Evolutionary conservation across 1,284 basidiomycete species (phyloP).

Genomic region (Boletus mariae): DNA sequence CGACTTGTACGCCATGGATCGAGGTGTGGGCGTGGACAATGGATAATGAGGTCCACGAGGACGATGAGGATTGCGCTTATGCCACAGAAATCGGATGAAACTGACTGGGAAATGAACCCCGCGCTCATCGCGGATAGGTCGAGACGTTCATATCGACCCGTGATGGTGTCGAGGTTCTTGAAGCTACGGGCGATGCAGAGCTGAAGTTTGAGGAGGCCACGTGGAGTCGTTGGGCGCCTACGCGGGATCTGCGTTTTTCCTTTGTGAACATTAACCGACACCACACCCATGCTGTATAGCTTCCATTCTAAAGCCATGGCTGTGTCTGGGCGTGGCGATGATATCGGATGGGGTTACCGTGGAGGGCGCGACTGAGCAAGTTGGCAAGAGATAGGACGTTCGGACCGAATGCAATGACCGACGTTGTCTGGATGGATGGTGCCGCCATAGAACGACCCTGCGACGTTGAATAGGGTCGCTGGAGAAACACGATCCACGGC

Average conservation of each 20-base stretch:
- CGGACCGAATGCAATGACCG: background rate
- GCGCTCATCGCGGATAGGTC: background rate
- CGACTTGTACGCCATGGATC: background rate
- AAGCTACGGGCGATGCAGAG: background rate
- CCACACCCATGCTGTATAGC: slow-evolving; percentile 3
- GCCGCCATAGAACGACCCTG: background rate
- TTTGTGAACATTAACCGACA: background rate
- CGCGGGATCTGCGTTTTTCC: background rate
- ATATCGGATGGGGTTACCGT: background rate
- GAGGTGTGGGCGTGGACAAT: background rate
- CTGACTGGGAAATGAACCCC: background rate
- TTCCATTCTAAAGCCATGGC: background rate
- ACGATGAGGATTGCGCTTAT: background rate
- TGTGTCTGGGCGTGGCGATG: background rate
- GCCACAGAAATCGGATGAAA: slow-evolving; percentile 1
- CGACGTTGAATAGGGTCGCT: background rate
- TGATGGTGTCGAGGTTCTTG: background rate
- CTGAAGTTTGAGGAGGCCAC: background rate
- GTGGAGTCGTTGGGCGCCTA: background rate
- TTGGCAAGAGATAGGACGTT: background rate
- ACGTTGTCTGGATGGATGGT: background rate
- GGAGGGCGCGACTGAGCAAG: background rate
- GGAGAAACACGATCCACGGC: background rate
- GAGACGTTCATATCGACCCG: background rate
- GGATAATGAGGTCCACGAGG: background rate